Evolutionary conservation across 164 flowering plant species (phyloP).

Genomic region (Vitis riparia): DNA sequence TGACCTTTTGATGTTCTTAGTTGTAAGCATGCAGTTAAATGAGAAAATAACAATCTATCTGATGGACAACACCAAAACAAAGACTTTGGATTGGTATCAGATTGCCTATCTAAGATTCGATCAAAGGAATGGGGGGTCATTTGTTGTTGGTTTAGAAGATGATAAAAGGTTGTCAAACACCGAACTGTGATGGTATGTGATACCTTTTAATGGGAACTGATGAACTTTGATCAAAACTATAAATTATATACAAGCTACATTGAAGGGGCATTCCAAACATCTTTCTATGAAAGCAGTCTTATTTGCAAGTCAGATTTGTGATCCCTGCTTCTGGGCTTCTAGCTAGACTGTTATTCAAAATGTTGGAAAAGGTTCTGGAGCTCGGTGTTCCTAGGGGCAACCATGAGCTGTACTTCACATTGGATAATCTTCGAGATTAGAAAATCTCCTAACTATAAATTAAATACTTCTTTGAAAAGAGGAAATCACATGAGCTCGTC

Average conservation of each 20-base stretch:
- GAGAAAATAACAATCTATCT: not conserved
- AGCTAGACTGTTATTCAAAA: not conserved
- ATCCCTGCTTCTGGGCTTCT: not conserved
- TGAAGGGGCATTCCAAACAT: not conserved
- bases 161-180: not conserved
- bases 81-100: not conserved
- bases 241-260: not conserved
- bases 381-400: not conserved
- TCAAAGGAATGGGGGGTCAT: not conserved
- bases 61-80: not conserved
- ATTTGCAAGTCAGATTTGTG: not conserved
- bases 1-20: too few relatives aligned
- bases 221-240: not conserved
- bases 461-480: too few relatives aligned
- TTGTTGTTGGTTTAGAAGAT: not conserved
- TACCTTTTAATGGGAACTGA: not conserved
- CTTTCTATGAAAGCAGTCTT: not conserved
- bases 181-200: not conserved
- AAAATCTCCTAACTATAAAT: too few relatives aligned
- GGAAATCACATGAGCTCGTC: too few relatives aligned
- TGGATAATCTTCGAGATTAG: too few relatives aligned
- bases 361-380: not conserved
- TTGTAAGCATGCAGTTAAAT: too few relatives aligned
- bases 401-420: not conserved
- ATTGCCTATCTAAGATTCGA: not conserved